Evolutionary conservation across 169 alveolate genomes (phyloP).

Genomic region (Plasmodium fragile): DNA sequence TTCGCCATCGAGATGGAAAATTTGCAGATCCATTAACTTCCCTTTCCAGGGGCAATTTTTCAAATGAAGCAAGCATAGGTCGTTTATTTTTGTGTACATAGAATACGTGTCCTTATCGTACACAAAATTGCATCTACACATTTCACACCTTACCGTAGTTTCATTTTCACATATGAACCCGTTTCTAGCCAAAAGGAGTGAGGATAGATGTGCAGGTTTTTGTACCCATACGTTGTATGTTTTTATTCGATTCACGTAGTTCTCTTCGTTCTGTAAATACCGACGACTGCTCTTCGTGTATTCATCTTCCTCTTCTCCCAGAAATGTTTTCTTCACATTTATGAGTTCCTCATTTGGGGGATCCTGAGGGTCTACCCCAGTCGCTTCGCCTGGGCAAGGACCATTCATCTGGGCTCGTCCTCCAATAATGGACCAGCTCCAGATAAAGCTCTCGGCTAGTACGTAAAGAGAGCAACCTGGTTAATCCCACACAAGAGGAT

Average conservation of each 20-base stretch:
- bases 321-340: slow-evolving; percentile 23
- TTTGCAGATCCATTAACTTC: slow-evolving; percentile 23
- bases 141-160: slow-evolving; percentile 34
- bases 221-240: slow-evolving; percentile 45
- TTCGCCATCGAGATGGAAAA: slow-evolving; percentile 24
- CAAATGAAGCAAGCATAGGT: slow-evolving; percentile 48
- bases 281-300: slow-evolving; percentile 2
- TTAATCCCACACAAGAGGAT: neutral
- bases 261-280: slow-evolving; percentile 12
- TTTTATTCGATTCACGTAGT: slow-evolving; percentile 37
- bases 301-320: slow-evolving; percentile 42
- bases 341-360: slow-evolving; percentile 28
- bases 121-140: slow-evolving; percentile 45
- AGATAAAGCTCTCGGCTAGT: neutral
- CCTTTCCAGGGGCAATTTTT: slow-evolving; percentile 73
- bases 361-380: neutral
- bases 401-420: neutral
- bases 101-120: slow-evolving; percentile 63
- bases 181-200: slow-evolving; percentile 64
- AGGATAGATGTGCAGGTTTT: slow-evolving; percentile 54
- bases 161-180: slow-evolving; percentile 70
- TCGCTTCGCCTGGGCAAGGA: neutral
- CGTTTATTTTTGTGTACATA: slow-evolving; percentile 60
- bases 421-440: neutral
- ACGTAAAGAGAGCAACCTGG: neutral